Evolutionary conservation across 73 alveolate genomes (phyloP).

Genomic region (Durusdinium trenchii): DNA sequence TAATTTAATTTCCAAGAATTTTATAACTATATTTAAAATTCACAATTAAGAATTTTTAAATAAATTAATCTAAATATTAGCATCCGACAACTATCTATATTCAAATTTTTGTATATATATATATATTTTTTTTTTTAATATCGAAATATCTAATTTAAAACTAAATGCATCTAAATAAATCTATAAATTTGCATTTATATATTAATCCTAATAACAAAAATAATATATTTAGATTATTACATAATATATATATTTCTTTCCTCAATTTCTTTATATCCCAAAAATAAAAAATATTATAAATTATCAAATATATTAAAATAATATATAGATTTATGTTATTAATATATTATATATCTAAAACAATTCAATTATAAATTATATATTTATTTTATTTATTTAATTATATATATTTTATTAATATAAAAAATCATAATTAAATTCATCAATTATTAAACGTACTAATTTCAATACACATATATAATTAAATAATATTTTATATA

Average conservation of each 20-base stretch:
- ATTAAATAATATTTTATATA: too few species aligned
- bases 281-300: neutral
- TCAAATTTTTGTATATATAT: neutral
- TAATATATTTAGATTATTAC: neutral
- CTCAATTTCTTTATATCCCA: neutral
- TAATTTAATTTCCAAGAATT: neutral
- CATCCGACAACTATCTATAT: neutral
- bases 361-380: too few species aligned
- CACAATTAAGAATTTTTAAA: neutral
- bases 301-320: neutral
- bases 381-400: too few species aligned
- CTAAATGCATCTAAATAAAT: neutral
- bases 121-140: neutral
- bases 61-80: neutral
- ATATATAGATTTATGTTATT: neutral
- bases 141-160: neutral
- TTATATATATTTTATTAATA: too few species aligned
- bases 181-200: neutral
- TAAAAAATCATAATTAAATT: too few species aligned
- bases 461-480: too few species aligned
- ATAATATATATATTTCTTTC: neutral
- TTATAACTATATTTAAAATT: neutral
- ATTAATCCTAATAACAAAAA: neutral
- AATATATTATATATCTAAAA: too few species aligned
- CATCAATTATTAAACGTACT: neutral